These are phyloP conservation scores for Apiospora pterosperma DNA, from an alignment of 2,329 filamentous ascomycete species.

Conservation along the genomic window DNA sequence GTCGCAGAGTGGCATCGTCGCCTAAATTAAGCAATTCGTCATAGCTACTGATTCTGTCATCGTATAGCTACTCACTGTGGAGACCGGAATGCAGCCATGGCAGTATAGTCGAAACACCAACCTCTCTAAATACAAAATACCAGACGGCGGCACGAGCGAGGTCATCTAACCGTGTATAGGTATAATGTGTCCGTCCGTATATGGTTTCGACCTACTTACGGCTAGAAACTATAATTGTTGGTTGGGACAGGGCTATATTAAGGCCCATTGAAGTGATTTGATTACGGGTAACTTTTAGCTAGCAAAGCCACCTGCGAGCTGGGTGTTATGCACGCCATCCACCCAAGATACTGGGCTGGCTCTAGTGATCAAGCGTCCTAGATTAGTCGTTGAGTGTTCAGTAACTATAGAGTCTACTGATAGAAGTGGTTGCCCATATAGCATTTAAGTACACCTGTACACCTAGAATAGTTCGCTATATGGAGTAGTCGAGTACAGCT, in stretches of 20 bases:
- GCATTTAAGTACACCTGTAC: neutral
- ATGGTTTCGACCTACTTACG: too few relatives aligned
- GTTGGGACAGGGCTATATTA: too few relatives aligned
- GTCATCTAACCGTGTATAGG: neutral
- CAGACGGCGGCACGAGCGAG: neutral
- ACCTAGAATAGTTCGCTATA: neutral
- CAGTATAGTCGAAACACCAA: conserved; percentile 1
- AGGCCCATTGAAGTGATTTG: neutral
- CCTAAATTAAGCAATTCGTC: neutral
- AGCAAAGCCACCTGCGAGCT: neutral
- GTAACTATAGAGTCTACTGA: neutral
- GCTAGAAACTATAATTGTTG: too few relatives aligned
- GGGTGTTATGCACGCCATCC: neutral
- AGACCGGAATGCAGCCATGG: neutral
- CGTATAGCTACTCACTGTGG: neutral
- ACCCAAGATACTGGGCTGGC: neutral
- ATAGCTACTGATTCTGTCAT: neutral
- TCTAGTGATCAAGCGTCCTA: neutral
- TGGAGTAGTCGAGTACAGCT: neutral
- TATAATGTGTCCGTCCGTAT: too few relatives aligned
- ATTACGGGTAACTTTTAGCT: neutral
- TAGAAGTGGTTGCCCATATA: neutral
- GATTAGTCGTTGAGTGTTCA: neutral
- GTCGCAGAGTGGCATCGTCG: neutral
- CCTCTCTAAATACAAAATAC: neutral